Evolutionary conservation across 2,329 filamentous ascomycete genomes (phyloP).

Genomic region (Lachnellula arida): DNA sequence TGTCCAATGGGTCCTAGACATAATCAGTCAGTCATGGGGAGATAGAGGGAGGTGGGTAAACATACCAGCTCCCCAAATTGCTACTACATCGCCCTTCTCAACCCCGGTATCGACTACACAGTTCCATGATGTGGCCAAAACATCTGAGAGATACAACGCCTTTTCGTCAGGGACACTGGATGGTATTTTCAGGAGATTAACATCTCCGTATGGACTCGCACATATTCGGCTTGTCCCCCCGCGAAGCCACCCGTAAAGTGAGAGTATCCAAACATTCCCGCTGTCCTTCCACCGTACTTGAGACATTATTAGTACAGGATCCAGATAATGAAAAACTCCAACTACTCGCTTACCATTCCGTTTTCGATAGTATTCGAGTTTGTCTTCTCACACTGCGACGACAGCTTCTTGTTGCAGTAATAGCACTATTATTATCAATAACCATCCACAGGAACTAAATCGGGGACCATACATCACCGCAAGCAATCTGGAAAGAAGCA

Average conservation of each 20-base stretch:
- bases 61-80: constrained; percentile 69
- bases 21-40: not conserved
- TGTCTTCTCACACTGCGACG: constrained; percentile 75
- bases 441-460: not conserved
- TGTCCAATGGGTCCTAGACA: constrained; percentile 67
- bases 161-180: constrained; percentile 81
- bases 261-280: constrained; percentile 69
- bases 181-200: constrained; percentile 76
- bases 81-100: constrained; percentile 71
- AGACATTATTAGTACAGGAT: not conserved
- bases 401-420: constrained; percentile 74
- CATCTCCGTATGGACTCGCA: constrained; percentile 76
- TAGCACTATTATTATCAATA: constrained; percentile 48
- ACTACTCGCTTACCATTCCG: constrained; percentile 47
- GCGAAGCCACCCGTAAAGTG: constrained; percentile 85
- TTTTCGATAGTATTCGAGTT: constrained; percentile 68
- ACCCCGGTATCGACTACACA: constrained; percentile 79
- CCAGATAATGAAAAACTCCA: not conserved
- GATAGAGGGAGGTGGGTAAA: not conserved
- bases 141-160: constrained; percentile 71
- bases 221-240: constrained; percentile 83
- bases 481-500: constrained; percentile 81
- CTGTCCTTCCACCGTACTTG: constrained; percentile 66
- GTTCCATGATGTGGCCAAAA: constrained; percentile 75
- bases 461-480: constrained; percentile 43